Conservation (phyloP, 2,329 filamentous ascomycete genomes). For the Corinectria fuckeliana region DNA sequence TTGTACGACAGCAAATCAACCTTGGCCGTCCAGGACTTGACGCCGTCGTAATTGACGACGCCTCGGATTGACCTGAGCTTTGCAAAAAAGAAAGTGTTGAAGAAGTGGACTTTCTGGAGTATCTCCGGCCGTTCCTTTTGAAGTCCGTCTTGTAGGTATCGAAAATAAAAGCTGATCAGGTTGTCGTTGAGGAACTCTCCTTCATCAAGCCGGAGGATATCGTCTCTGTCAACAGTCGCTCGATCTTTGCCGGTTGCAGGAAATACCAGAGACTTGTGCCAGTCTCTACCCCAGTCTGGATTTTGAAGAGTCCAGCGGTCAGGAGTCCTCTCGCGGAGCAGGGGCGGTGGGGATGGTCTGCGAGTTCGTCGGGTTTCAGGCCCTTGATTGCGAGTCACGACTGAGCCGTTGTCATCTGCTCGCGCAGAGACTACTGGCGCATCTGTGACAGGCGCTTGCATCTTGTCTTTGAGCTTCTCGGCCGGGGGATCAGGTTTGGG, state of each 20-base stretch:
- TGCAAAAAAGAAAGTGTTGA: conserved; percentile 92
- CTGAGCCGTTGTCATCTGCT: conserved; percentile 1
- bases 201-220: conserved; percentile 80
- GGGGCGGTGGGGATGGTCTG: conserved; percentile 24
- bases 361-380: conserved; percentile 36
- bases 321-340: conserved; percentile 21
- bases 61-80: conserved; percentile 70
- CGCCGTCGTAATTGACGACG: conserved; percentile 81
- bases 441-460: conserved; percentile 18
- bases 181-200: conserved; percentile 92
- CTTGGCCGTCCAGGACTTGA: conserved; percentile 86
- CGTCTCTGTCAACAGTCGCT: conserved; percentile 72
- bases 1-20: conserved; percentile 86
- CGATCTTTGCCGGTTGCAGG: conserved; percentile 64
- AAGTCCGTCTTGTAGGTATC: conserved; percentile 70
- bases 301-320: conserved; percentile 59
- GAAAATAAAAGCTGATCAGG: conserved; percentile 85
- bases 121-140: conserved; percentile 61
- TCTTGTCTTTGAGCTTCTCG: conserved; percentile 38
- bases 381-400: conserved; percentile 19
- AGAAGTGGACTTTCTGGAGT: conserved; percentile 77
- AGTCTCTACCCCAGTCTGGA: conserved; percentile 57
- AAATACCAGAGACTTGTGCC: conserved; percentile 67
- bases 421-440: not conserved
- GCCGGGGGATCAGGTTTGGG: conserved; percentile 8